phyloP scores from a whole-genome alignment of 2,329 filamentous ascomycete genomes.

The Chaetomium sp. region DNA sequence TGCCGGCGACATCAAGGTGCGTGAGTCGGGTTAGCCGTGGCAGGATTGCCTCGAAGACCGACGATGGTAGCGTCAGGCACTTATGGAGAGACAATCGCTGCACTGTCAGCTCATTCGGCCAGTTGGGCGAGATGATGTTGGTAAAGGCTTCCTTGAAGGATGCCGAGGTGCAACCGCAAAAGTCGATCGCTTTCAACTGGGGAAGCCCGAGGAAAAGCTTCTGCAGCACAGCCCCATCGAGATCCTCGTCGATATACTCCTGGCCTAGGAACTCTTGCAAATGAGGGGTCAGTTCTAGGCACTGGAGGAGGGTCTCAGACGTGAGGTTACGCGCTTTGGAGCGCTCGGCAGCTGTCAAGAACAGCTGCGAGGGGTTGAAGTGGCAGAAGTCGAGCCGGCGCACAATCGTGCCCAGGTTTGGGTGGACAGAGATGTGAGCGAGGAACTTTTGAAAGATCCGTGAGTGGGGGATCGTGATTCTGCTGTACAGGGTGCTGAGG shows the following conservation, averaged over 20 bases:
- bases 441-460: slow-evolving; percentile 78
- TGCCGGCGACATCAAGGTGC: slow-evolving; percentile 74
- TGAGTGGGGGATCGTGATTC: slow-evolving; percentile 78
- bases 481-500: slow-evolving; percentile 66
- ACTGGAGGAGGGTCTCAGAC: slow-evolving; percentile 63
- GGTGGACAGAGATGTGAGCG: slow-evolving; percentile 59
- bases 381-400: slow-evolving; percentile 78
- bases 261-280: slow-evolving; percentile 73
- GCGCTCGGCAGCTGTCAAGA: slow-evolving; percentile 68
- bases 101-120: slow-evolving; percentile 52
- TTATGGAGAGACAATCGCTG: slow-evolving; percentile 70
- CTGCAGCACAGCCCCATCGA: slow-evolving; percentile 59
- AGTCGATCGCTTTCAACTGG: slow-evolving; percentile 61
- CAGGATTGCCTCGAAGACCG: slow-evolving; percentile 62
- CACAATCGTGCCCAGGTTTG: slow-evolving; percentile 66
- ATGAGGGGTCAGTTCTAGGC: slow-evolving; percentile 64
- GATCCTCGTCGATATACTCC: slow-evolving; percentile 73
- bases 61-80: slow-evolving; percentile 62
- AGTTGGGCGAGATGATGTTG: slow-evolving; percentile 45
- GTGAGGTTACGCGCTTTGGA: slow-evolving; percentile 70
- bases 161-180: slow-evolving; percentile 67
- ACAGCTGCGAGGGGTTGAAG: slow-evolving; percentile 73
- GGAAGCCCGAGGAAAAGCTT: slow-evolving; percentile 65
- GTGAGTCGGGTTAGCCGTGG: slow-evolving; percentile 65
- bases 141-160: slow-evolving; percentile 61